Evolutionary conservation across 148 eudicot species (phyloP).

Genomic region (Chenopodium album): DNA sequence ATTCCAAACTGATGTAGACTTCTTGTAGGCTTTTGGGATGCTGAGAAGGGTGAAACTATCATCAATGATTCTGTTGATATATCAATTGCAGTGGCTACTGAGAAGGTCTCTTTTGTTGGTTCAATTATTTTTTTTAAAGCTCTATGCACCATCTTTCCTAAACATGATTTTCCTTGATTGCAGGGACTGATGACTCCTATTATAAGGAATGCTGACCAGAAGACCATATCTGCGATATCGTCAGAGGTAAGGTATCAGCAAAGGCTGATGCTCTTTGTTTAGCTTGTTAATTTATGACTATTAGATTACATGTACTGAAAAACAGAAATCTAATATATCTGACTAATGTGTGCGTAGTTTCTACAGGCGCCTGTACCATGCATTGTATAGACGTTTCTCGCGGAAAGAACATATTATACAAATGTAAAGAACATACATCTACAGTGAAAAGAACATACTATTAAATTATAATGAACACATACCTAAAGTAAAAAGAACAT

Average conservation of each 20-base stretch:
- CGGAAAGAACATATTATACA: too few species aligned
- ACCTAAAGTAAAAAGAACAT: too few species aligned
- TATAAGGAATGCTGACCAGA: constrained; percentile 89
- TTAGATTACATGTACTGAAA: background rate
- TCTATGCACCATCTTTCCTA: constrained; percentile 12
- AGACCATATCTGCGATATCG: constrained; percentile 86
- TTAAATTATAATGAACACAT: too few species aligned
- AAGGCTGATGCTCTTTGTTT: constrained; percentile 3
- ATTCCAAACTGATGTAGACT: constrained; percentile 15
- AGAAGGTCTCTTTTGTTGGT: constrained; percentile 53
- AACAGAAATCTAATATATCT: background rate
- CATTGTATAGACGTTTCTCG: too few species aligned
- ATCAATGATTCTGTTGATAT: constrained; percentile 77
- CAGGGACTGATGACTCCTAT: constrained; percentile 99
- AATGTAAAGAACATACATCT: too few species aligned
- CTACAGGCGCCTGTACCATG: too few species aligned
- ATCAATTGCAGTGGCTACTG: constrained; percentile 98
- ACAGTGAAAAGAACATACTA: too few species aligned
- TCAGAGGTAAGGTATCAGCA: constrained; percentile 53
- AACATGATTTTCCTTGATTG: constrained; percentile 13
- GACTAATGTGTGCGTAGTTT: too few species aligned
- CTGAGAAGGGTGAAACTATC: constrained; percentile 55
- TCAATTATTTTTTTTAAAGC: background rate
- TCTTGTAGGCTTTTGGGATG: constrained; percentile 79
- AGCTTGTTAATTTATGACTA: background rate